Evolutionary conservation across 371 early-diverging fungal species (phyloP).

Genomic region (Fennellomyces sp.): DNA sequence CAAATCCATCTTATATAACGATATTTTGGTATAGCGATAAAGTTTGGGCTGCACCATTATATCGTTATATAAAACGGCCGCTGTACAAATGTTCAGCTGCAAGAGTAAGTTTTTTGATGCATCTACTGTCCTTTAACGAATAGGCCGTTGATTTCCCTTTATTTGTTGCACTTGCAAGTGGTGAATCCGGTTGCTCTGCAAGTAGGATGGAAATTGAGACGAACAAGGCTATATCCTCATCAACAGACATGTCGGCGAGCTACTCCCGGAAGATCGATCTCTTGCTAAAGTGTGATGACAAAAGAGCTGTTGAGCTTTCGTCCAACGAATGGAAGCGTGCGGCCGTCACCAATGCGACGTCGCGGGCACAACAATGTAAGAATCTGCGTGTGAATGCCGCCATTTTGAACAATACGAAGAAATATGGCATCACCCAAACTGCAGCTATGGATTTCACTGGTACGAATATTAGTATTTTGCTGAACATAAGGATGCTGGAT

Average conservation of each 20-base stretch:
- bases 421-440: neutral
- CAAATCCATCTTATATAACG: too few relatives aligned
- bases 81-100: too few relatives aligned
- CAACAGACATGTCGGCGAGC: neutral
- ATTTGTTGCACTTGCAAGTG: neutral
- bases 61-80: too few relatives aligned
- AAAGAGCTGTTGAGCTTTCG: constrained; percentile 6
- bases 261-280: neutral
- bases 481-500: neutral
- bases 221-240: neutral
- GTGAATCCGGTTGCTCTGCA: neutral
- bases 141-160: neutral
- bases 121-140: neutral
- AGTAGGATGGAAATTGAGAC: neutral
- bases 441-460: neutral
- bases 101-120: neutral
- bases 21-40: too few relatives aligned
- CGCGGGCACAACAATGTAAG: constrained; percentile 15
- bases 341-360: constrained; percentile 7
- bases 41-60: too few relatives aligned
- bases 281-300: neutral
- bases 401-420: constrained; percentile 2
- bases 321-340: constrained; percentile 17
- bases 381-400: constrained; percentile 11
- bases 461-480: neutral